Percentiles rank a stretch among this genome's conserved stretches.
These are phyloP conservation scores for Skeletonema costatum DNA, from an alignment of 108 stramenopile species.

Conservation along the genomic window DNA sequence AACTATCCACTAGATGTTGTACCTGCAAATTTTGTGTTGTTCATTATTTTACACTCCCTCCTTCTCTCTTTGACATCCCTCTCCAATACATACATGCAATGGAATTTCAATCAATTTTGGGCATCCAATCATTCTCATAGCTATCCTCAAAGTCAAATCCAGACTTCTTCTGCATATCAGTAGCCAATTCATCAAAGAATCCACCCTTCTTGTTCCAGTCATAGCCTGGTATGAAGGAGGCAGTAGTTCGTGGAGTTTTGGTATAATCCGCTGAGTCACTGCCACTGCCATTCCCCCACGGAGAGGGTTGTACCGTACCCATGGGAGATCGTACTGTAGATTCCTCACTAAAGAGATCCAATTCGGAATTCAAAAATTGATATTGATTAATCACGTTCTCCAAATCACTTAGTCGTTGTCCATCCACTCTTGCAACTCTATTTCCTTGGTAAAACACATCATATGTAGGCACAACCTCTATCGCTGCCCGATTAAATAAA, in stretches of 20 bases:
- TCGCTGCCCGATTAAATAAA: constrained; percentile 47
- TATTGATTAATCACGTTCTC: constrained; percentile 57
- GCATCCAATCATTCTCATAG: constrained; percentile 68
- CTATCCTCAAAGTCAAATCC: constrained; percentile 60
- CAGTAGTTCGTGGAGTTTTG: constrained; percentile 58
- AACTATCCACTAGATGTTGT: too few species aligned
- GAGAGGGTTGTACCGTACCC: constrained; percentile 7
- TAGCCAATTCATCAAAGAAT: constrained; percentile 62
- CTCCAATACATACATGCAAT: constrained; percentile 39
- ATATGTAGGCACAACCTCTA: constrained; percentile 33
- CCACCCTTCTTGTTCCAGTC: constrained; percentile 65
- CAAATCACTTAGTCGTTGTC: constrained; percentile 43
- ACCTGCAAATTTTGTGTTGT: too few species aligned
- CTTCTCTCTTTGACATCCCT: neutral
- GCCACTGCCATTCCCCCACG: constrained; percentile 54
- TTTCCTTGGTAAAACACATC: constrained; percentile 47
- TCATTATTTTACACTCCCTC: neutral
- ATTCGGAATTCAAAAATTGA: constrained; percentile 61
- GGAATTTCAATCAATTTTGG: constrained; percentile 27
- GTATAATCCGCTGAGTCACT: constrained; percentile 11
- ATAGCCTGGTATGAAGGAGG: constrained; percentile 67
- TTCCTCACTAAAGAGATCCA: constrained; percentile 69
- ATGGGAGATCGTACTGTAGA: constrained; percentile 12
- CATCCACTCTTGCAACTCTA: constrained; percentile 67
- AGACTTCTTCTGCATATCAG: constrained; percentile 34